These are phyloP conservation scores for Teratosphaeria destructans DNA, from an alignment of 2,329 filamentous ascomycete genomes.

Conservation along the genomic window DNA sequence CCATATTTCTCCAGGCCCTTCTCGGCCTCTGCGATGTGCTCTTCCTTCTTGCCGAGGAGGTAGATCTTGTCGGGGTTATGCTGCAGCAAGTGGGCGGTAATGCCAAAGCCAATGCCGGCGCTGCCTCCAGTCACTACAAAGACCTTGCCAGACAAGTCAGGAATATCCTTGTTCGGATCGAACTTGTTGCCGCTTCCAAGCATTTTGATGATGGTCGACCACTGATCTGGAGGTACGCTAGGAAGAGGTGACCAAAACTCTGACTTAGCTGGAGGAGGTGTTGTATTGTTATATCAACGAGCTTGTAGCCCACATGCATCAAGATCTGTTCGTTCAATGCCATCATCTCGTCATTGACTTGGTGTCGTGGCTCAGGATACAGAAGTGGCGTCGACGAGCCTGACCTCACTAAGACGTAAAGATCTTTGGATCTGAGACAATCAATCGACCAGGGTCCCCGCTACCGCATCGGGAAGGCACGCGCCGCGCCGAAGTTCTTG, in stretches of 20 bases:
- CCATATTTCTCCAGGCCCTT: slow-evolving; percentile 35
- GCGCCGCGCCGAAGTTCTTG: not conserved
- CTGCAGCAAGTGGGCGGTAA: slow-evolving; percentile 32
- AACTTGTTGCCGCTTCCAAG: slow-evolving; percentile 26
- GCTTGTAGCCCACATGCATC: not conserved
- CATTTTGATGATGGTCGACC: not conserved
- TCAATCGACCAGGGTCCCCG: not conserved
- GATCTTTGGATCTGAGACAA: not conserved
- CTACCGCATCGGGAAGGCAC: not conserved
- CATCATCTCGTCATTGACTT: not conserved
- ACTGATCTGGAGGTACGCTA: not conserved
- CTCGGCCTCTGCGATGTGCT: slow-evolving; percentile 37
- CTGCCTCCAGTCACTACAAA: slow-evolving; percentile 29
- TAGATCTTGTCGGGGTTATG: slow-evolving; percentile 36
- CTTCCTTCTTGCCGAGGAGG: slow-evolving; percentile 40
- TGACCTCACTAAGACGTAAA: not conserved
- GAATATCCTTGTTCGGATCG: slow-evolving; percentile 28
- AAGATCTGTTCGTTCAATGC: not conserved
- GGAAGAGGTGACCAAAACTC: no score
- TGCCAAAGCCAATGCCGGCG: slow-evolving; percentile 37
- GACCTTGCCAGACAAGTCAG: slow-evolving; percentile 31
- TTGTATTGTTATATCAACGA: not conserved
- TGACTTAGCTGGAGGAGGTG: not conserved
- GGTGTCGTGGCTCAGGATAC: not conserved
- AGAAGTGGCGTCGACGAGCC: not conserved